phyloP scores from a whole-genome alignment of 148 eudicot species.

The Rhododendron williamsianum region DNA sequence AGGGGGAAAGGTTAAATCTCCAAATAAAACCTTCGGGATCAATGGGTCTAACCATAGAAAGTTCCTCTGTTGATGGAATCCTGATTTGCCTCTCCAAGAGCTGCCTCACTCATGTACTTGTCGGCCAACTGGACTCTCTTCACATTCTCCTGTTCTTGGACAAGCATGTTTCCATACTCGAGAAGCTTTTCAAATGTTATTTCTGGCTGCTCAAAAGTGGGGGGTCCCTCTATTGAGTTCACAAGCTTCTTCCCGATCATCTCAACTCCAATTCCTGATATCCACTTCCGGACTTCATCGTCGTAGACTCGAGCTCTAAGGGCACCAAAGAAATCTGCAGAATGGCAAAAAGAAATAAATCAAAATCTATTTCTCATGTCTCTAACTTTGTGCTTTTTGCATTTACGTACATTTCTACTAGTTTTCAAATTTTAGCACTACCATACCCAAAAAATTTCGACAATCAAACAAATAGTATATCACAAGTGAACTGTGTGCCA shows the following conservation, averaged over 20 bases:
- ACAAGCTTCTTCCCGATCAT: conserved; percentile 34
- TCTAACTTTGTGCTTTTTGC: background rate
- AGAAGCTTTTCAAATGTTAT: conserved; percentile 28
- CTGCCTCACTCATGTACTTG: conserved; percentile 24
- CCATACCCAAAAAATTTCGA: no score
- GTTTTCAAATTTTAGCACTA: background rate
- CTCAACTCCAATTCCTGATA: conserved; percentile 22
- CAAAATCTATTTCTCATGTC: background rate
- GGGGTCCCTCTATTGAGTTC: conserved; percentile 34
- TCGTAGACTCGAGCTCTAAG: conserved; percentile 32
- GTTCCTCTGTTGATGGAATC: conserved; percentile 24
- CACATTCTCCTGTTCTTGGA: conserved; percentile 33
- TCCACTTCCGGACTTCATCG: conserved; percentile 41
- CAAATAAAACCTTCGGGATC: background rate
- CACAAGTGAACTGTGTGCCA: background rate
- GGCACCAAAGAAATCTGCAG: conserved; percentile 33
- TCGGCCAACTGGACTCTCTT: conserved; percentile 37
- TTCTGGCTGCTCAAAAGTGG: conserved; percentile 22
- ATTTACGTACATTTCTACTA: background rate
- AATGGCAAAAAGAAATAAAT: background rate
- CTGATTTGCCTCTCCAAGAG: conserved; percentile 32
- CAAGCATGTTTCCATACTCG: conserved; percentile 32
- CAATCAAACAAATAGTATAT: background rate
- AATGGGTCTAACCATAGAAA: conserved; percentile 26
- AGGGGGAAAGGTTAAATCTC: background rate